Conservation (phyloP, 495 filamentous ascomycete genomes). For the Penicillium coffeae region DNA sequence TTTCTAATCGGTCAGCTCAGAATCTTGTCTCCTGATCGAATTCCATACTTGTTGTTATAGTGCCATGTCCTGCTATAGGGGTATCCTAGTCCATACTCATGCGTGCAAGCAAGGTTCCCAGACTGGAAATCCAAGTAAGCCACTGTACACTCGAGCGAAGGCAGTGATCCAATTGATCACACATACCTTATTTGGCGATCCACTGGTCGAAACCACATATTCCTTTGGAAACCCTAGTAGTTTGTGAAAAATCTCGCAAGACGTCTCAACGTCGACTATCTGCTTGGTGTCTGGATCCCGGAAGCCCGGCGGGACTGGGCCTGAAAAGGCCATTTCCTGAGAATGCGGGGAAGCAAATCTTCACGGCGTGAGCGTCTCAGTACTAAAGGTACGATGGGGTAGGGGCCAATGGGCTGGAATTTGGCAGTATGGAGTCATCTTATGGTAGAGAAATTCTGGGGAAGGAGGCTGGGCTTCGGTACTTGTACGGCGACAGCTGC, state of each 20-base stretch:
- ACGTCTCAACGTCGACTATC: background rate
- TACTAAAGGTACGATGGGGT: background rate
- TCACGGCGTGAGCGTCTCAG: background rate
- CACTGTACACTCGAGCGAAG: background rate
- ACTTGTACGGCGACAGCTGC: background rate
- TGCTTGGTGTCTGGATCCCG: background rate
- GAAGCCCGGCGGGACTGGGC: background rate
- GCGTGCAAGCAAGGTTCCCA: background rate
- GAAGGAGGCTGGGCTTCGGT: background rate
- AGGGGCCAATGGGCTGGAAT: background rate
- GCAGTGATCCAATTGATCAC: background rate
- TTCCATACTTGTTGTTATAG: background rate
- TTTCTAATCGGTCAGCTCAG: background rate
- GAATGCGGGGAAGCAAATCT: background rate
- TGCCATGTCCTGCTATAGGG: background rate
- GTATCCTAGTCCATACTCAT: background rate
- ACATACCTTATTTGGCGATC: background rate
- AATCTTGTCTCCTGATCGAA: background rate
- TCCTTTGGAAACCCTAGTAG: background rate
- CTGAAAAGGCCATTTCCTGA: background rate
- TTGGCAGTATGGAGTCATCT: background rate
- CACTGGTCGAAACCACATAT: background rate
- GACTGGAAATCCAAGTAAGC: background rate
- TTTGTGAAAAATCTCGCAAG: background rate
- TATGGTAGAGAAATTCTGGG: background rate